phyloP scores from a whole-genome alignment of 2,329 filamentous ascomycete genomes.

The Fusarium proliferatum region DNA sequence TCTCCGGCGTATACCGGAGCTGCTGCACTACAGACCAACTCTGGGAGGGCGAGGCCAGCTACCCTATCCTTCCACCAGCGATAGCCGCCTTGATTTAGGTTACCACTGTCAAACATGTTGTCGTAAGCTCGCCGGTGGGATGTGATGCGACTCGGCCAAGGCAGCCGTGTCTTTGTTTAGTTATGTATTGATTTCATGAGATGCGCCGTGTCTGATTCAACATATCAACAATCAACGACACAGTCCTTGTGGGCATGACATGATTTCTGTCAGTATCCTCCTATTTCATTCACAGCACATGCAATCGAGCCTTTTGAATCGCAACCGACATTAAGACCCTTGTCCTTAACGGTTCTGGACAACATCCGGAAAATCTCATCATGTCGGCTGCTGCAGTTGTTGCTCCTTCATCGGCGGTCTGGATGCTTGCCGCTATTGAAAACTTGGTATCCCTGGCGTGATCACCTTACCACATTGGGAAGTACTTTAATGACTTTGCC shows the following conservation, averaged over 20 bases:
- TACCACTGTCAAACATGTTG: slow-evolving; percentile 16
- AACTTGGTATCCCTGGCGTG: slow-evolving; percentile 11
- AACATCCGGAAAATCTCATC: slow-evolving; percentile 25
- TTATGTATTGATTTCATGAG: slow-evolving; percentile 4
- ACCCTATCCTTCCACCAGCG: slow-evolving; percentile 21
- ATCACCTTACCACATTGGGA: slow-evolving; percentile 28
- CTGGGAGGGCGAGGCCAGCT: slow-evolving; percentile 15
- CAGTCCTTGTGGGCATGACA: background rate
- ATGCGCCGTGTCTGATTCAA: background rate
- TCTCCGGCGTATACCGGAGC: slow-evolving; percentile 29
- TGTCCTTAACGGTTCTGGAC: slow-evolving; percentile 16
- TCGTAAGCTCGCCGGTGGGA: slow-evolving; percentile 11
- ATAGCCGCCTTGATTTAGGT: slow-evolving; percentile 25
- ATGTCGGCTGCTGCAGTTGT: slow-evolving; percentile 24
- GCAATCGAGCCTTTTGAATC: background rate
- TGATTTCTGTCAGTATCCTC: background rate
- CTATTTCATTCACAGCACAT: background rate
- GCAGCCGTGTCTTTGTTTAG: slow-evolving; percentile 20
- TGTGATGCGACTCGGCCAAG: slow-evolving; percentile 11
- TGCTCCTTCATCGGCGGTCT: slow-evolving; percentile 27
- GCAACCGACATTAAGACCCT: slow-evolving; percentile 4
- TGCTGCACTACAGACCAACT: slow-evolving; percentile 10
- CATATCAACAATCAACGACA: background rate
- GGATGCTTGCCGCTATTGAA: slow-evolving; percentile 36
- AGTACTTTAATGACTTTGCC: slow-evolving; percentile 33